Evolutionary conservation across 106 monocot species (phyloP).

Genomic region (Phalaenopsis aphrodite): DNA sequence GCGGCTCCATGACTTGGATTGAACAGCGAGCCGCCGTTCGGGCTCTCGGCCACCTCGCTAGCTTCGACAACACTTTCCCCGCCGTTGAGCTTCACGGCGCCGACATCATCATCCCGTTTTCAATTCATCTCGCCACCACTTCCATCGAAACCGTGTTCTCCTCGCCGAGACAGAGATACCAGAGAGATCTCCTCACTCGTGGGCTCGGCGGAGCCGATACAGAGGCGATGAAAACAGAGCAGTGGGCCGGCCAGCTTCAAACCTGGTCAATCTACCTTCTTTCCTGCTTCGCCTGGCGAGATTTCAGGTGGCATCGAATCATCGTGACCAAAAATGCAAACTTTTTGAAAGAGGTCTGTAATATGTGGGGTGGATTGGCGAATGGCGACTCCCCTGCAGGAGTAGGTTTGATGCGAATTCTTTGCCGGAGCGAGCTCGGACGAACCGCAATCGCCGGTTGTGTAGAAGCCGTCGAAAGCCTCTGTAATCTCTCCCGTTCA

Average conservation of each 20-base stretch:
- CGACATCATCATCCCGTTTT: slow-evolving; percentile 28
- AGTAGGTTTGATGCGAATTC: slow-evolving; percentile 49
- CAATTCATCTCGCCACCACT: slow-evolving; percentile 29
- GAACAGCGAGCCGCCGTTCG: slow-evolving; percentile 69
- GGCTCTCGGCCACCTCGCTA: slow-evolving; percentile 65
- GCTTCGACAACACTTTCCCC: slow-evolving; percentile 50
- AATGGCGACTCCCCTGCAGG: slow-evolving; percentile 59
- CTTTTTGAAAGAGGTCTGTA: slow-evolving; percentile 39
- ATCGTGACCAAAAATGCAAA: slow-evolving; percentile 16
- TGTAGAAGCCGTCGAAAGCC: slow-evolving; percentile 24
- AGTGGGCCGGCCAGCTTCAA: slow-evolving; percentile 77
- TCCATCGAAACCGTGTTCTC: slow-evolving; percentile 33
- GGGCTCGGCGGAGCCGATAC: slow-evolving; percentile 38
- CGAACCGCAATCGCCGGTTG: slow-evolving; percentile 28
- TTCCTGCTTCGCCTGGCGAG: slow-evolving; percentile 56
- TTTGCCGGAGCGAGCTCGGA: slow-evolving; percentile 44
- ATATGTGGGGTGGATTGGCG: slow-evolving; percentile 59
- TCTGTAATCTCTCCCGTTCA: slow-evolving; percentile 58
- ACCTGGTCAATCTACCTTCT: slow-evolving; percentile 70
- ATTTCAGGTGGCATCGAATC: slow-evolving; percentile 11
- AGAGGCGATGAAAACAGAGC: slow-evolving; percentile 61
- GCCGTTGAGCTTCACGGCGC: slow-evolving; percentile 27
- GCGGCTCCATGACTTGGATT: slow-evolving; percentile 57
- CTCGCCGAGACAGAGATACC: slow-evolving; percentile 28
- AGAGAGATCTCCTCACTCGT: slow-evolving; percentile 43